Conservation (phyloP, 306 rosid genomes). For the Abrus pulchellus region DNA sequence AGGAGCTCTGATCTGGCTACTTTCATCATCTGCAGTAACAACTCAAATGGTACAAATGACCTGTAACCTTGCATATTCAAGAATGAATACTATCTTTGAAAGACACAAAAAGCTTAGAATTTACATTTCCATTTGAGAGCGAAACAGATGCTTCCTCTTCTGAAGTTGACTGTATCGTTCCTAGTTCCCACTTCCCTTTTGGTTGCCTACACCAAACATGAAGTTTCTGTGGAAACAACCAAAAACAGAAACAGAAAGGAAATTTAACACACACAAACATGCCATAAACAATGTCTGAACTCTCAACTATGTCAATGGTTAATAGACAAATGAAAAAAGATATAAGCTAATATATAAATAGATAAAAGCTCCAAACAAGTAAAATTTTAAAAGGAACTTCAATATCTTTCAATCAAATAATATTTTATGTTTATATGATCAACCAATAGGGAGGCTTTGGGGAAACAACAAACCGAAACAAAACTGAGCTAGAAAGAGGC, state of each 20-base stretch:
- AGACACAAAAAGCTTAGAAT: constrained; percentile 41
- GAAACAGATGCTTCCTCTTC: constrained; percentile 79
- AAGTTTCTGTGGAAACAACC: constrained; percentile 76
- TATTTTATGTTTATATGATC: constrained; percentile 12
- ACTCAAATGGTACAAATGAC: constrained; percentile 44
- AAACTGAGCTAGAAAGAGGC: constrained; percentile 37
- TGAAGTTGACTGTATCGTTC: constrained; percentile 78
- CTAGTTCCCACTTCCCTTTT: constrained; percentile 78
- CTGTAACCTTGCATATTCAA: constrained; percentile 41
- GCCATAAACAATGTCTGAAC: constrained; percentile 43
- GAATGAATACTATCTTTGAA: constrained; percentile 30
- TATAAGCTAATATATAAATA: constrained; percentile 31
- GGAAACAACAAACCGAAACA: constrained; percentile 22
- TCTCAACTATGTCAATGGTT: constrained; percentile 3
- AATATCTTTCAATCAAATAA: constrained; percentile 12
- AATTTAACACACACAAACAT: constrained; percentile 34
- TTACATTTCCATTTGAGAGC: constrained; percentile 77
- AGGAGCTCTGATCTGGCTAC: constrained; percentile 68
- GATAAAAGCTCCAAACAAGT: constrained; percentile 31
- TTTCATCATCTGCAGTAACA: constrained; percentile 69
- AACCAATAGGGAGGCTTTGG: constrained; percentile 53
- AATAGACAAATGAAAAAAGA: constrained; percentile 31
- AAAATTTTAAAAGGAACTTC: constrained; percentile 11
- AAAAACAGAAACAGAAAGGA: constrained; percentile 39
- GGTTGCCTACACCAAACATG: constrained; percentile 88